A percentile compares a stretch with the other conserved stretches of the same genome.
These are phyloP conservation scores for Mortierella sp. DNA, from an alignment of 371 early-diverging fungal species.

Conservation along the genomic window DNA sequence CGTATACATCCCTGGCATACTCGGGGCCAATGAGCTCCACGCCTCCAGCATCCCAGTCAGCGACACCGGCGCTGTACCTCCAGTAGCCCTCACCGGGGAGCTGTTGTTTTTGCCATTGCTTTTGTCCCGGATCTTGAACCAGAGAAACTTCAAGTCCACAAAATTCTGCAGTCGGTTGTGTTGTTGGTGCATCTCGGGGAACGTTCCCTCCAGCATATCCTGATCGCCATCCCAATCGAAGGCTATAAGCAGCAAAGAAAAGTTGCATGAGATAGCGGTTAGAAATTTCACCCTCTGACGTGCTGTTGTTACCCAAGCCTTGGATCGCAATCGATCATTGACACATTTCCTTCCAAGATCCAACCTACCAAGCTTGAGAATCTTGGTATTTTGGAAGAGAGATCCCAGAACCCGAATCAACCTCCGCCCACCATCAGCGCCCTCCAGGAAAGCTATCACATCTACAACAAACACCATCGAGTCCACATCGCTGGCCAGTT, in stretches of 20 bases:
- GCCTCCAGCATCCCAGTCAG: background rate
- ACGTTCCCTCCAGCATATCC: conserved; percentile 29
- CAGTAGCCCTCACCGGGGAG: background rate
- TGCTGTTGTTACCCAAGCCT: background rate
- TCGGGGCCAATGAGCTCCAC: conserved; percentile 14
- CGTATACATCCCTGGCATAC: background rate
- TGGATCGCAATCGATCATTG: too few species aligned
- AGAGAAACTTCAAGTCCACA: conserved; percentile 31
- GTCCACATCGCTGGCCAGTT: conserved; percentile 29
- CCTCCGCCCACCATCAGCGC: background rate
- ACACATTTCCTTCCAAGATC: too few species aligned
- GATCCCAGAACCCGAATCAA: conserved; percentile 22
- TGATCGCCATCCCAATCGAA: conserved; percentile 46
- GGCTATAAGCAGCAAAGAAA: conserved; percentile 7
- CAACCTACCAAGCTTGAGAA: conserved; percentile 31
- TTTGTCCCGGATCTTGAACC: conserved; percentile 8
- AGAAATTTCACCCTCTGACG: too few species aligned
- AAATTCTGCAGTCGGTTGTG: conserved; percentile 25
- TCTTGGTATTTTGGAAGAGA: conserved; percentile 9
- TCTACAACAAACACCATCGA: conserved; percentile 39
- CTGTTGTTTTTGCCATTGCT: background rate
- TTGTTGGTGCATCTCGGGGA: conserved; percentile 13
- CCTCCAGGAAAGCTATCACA: conserved; percentile 25
- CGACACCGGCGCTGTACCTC: background rate
- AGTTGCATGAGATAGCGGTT: background rate